Conservation (phyloP, 306 rosid genomes). For the Cicer arietinum region DNA sequence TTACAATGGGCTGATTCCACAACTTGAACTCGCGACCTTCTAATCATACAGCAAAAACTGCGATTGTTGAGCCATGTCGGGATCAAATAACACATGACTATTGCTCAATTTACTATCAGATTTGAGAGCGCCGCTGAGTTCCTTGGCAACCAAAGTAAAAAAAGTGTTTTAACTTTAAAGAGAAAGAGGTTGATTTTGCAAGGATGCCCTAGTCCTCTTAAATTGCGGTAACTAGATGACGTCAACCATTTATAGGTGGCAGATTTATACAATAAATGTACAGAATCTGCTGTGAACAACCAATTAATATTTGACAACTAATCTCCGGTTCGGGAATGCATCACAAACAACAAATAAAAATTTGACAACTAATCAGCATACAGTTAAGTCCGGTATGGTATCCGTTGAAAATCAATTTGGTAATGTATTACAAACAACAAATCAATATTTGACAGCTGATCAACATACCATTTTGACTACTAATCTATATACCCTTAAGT, state of each 20-base stretch:
- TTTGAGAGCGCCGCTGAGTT: not conserved
- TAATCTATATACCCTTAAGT: not conserved
- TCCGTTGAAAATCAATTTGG: no score
- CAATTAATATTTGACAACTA: conserved; percentile 12
- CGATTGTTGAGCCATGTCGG: conserved; percentile 6
- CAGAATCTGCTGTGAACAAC: not conserved
- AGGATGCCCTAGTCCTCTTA: not conserved
- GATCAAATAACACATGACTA: not conserved
- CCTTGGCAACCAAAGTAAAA: conserved; percentile 20
- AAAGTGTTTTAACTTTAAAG: not conserved
- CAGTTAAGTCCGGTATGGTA: no score
- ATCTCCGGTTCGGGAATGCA: not conserved
- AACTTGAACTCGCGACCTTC: not conserved
- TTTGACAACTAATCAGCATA: no score
- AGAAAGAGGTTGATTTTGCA: not conserved
- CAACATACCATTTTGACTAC: not conserved
- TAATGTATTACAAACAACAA: no score
- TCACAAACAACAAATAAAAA: not conserved
- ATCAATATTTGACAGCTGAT: no score
- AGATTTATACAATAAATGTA: not conserved
- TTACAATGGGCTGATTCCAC: not conserved
- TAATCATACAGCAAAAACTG: not conserved
- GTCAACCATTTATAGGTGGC: not conserved
- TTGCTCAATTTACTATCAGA: conserved; percentile 1
- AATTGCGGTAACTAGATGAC: not conserved